Conservation (phyloP, 164 flowering plant species). For the Magnolia officinalis region DNA sequence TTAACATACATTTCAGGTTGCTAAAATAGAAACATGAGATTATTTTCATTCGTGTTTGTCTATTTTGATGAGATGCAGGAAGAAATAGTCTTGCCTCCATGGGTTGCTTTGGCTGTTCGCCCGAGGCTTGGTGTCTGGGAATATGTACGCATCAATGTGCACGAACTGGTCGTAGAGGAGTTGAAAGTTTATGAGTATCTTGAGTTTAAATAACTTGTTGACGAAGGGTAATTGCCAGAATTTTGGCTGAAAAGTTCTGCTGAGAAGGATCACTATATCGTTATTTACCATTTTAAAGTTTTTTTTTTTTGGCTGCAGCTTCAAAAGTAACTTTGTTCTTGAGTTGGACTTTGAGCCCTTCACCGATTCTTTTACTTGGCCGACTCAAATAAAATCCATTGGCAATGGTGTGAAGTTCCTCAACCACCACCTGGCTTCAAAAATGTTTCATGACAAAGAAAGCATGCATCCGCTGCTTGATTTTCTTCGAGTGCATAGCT, state of each 20-base stretch:
- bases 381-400: too few species aligned
- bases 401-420: too few species aligned
- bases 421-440: too few species aligned
- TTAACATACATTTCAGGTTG: too few species aligned
- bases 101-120: constrained; percentile 90
- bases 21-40: not conserved
- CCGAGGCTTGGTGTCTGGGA: constrained; percentile 35
- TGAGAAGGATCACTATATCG: not conserved
- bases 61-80: constrained; percentile 41
- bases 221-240: constrained; percentile 53
- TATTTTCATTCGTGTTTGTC: not conserved
- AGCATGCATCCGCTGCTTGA: too few species aligned
- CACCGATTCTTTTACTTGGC: too few species aligned
- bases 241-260: not conserved
- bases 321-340: constrained; percentile 71
- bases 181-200: constrained; percentile 61
- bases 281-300: not conserved
- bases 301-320: constrained; percentile 30
- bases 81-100: constrained; percentile 84
- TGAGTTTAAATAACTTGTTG: constrained; percentile 77
- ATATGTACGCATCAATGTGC: constrained; percentile 66
- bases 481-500: too few species aligned
- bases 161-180: constrained; percentile 67
- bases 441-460: too few species aligned
- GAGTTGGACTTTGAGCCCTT: constrained; percentile 35